Evolutionary conservation across 2,329 filamentous ascomycete species (phyloP).

Genomic region (Metarhizium album): DNA sequence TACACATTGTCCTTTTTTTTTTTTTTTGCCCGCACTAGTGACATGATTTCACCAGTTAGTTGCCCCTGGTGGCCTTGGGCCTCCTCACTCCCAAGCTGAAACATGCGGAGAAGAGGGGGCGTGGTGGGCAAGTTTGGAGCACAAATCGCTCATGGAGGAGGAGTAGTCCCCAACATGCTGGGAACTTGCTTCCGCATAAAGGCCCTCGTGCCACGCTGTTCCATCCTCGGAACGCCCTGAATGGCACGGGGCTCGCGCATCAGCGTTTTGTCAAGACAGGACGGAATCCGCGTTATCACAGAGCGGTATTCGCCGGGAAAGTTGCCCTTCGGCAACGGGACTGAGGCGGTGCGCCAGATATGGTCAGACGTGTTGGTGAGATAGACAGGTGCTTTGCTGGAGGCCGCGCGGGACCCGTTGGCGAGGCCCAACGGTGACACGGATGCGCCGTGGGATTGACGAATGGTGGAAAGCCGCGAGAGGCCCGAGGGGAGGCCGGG

Average conservation of each 20-base stretch:
- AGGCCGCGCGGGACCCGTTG: slow-evolving; percentile 22
- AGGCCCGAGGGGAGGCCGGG: slow-evolving; percentile 55
- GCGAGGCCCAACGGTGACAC: slow-evolving; percentile 26
- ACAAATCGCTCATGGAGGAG: slow-evolving; percentile 21
- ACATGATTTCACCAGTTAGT: no score
- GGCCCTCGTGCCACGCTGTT: slow-evolving; percentile 38
- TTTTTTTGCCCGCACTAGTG: no score
- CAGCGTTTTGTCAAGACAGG: slow-evolving; percentile 71
- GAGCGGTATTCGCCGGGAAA: slow-evolving; percentile 53
- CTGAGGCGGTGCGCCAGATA: slow-evolving; percentile 61
- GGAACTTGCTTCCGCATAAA: slow-evolving; percentile 47
- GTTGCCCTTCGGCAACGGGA: slow-evolving; percentile 48
- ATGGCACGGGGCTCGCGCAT: slow-evolving; percentile 91
- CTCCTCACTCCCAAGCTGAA: neutral
- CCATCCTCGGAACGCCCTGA: slow-evolving; percentile 66
- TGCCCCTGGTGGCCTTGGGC: no score
- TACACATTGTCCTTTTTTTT: neutral
- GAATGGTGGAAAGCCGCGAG: slow-evolving; percentile 49
- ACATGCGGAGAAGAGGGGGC: neutral
- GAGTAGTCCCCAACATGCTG: slow-evolving; percentile 33
- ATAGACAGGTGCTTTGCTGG: slow-evolving; percentile 43
- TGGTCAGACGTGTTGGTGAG: slow-evolving; percentile 66
- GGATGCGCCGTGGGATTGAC: slow-evolving; percentile 38
- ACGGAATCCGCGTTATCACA: slow-evolving; percentile 57
- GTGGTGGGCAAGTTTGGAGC: neutral